Conservation (phyloP, 2,329 filamentous ascomycete species). For the Juglanconis oblonga region DNA sequence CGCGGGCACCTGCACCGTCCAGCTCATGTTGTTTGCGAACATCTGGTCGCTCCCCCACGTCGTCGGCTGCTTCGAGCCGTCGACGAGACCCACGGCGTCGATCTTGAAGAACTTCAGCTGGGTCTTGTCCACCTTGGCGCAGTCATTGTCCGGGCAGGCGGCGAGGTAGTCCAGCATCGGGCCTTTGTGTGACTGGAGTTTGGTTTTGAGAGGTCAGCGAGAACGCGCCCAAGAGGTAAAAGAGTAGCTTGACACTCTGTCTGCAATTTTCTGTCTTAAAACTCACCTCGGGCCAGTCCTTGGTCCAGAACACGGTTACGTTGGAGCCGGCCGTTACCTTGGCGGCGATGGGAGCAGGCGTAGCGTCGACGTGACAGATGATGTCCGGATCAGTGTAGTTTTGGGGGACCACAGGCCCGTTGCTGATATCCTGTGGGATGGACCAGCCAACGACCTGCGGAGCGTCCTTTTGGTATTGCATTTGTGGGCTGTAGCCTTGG, state of each 20-base stretch:
- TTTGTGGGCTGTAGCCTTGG: conserved; percentile 28
- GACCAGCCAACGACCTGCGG: conserved; percentile 29
- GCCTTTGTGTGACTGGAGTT: conserved; percentile 27
- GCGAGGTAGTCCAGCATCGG: conserved; percentile 38
- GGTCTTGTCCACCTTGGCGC: conserved; percentile 32
- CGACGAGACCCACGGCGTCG: conserved; percentile 29
- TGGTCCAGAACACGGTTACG: conserved; percentile 27
- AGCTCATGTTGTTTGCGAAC: conserved; percentile 48
- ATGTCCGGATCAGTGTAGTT: conserved; percentile 26
- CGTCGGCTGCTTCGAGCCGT: conserved; percentile 24
- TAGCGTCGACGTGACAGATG: conserved; percentile 27
- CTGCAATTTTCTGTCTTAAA: no score
- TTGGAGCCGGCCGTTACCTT: conserved; percentile 26
- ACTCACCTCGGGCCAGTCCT: conserved; percentile 27
- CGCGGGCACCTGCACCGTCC: conserved; percentile 44
- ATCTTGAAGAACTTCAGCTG: conserved; percentile 34
- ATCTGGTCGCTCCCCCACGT: conserved; percentile 39
- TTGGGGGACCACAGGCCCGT: conserved; percentile 25
- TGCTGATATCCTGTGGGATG: conserved; percentile 28
- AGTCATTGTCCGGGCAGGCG: conserved; percentile 28
- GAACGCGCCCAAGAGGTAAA: no score
- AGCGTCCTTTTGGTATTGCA: conserved; percentile 25
- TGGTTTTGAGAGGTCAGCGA: no score
- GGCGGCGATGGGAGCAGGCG: conserved; percentile 25
- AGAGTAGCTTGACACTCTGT: no score